Evolutionary conservation across 129 eudicot genomes (phyloP).

Genomic region (Glebionis coronaria): DNA sequence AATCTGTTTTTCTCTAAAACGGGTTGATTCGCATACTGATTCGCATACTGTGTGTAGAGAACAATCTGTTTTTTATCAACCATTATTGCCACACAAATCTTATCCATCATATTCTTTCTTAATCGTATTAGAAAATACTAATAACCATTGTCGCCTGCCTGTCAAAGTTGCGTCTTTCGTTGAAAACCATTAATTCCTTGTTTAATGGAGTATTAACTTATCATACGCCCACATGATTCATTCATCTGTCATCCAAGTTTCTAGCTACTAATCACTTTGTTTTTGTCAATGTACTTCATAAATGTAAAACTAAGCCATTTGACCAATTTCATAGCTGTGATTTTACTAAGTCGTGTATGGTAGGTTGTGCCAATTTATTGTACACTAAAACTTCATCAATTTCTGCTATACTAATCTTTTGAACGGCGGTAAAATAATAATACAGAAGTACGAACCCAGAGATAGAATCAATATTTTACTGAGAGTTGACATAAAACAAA

Average conservation of each 20-base stretch:
- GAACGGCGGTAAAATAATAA: not conserved
- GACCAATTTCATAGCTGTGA: not conserved
- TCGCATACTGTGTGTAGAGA: too few species aligned
- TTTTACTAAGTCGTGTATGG: constrained; percentile 3
- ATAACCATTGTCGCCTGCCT: constrained; percentile 25
- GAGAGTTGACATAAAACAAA: constrained; percentile 2
- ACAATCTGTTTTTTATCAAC: too few species aligned
- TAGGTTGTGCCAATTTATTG: constrained; percentile 1
- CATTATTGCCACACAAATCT: constrained; percentile 29
- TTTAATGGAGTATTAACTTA: constrained; percentile 14
- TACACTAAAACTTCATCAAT: not conserved
- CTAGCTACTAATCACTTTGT: not conserved
- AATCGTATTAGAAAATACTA: constrained; percentile 6
- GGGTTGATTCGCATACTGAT: too few species aligned
- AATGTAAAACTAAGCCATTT: not conserved
- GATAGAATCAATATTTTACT: constrained; percentile 9
- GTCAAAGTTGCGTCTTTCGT: constrained; percentile 26
- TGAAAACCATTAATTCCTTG: constrained; percentile 20
- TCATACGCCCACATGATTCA: constrained; percentile 20
- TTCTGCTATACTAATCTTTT: not conserved
- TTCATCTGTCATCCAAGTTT: constrained; percentile 18
- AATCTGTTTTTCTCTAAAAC: too few species aligned
- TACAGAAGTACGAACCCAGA: not conserved
- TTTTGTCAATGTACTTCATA: not conserved
- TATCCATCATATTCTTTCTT: constrained; percentile 26